Conservation (phyloP, 2,329 filamentous ascomycete species). For the Neurospora sp. region DNA sequence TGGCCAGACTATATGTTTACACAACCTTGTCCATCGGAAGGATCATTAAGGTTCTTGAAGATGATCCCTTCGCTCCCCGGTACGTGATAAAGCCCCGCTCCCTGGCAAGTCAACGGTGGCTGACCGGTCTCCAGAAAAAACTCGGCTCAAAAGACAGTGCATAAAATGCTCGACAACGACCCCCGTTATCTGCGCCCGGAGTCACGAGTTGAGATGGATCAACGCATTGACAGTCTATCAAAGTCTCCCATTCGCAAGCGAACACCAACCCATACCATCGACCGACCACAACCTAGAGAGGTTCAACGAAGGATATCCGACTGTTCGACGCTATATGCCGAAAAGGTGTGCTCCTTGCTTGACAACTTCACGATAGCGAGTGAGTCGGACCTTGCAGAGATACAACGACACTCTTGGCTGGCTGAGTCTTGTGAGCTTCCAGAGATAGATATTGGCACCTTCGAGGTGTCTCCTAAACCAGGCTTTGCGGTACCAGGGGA, state of each 20-base stretch:
- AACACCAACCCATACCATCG: neutral
- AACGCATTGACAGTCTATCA: conserved; percentile 35
- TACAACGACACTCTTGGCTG: neutral
- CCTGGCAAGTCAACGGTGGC: neutral
- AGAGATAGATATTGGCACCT: conserved; percentile 1
- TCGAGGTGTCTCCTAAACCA: conserved; percentile 15
- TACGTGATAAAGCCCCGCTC: conserved; percentile 20
- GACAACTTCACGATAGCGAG: conserved; percentile 17
- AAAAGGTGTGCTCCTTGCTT: conserved; percentile 17
- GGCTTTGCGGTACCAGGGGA: conserved; percentile 36
- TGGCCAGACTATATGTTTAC: conserved; percentile 47
- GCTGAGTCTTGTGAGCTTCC: neutral
- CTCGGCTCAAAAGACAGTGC: conserved; percentile 49
- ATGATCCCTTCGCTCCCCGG: conserved; percentile 36
- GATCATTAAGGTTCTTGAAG: conserved; percentile 38
- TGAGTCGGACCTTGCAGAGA: conserved; percentile 12
- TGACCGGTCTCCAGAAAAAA: conserved; percentile 33
- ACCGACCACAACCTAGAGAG: conserved; percentile 13
- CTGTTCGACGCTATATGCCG: conserved; percentile 20
- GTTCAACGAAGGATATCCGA: conserved; percentile 27
- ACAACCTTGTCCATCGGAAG: conserved; percentile 41
- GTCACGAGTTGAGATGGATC: conserved; percentile 39
- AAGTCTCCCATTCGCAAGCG: conserved; percentile 27
- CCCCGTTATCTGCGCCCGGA: conserved; percentile 47
- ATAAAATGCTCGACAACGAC: conserved; percentile 46